Conservation (phyloP, 176 grass and related monocot species). For the Ananas comosus region DNA sequence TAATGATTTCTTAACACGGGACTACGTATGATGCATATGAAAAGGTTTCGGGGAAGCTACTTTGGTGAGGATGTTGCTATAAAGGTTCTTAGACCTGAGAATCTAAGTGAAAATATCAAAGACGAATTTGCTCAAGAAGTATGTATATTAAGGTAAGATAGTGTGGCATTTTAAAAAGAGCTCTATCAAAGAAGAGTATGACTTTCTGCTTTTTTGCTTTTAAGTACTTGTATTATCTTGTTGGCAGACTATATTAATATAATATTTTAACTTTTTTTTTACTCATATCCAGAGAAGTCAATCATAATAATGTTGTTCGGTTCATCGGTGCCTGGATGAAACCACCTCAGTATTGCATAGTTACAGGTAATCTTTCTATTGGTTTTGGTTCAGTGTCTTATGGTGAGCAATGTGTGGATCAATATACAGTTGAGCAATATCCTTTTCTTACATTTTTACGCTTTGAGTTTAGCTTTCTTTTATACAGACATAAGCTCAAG, state of each 20-base stretch:
- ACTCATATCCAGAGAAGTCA: constrained; percentile 61
- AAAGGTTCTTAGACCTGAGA: constrained; percentile 87
- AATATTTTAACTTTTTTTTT: constrained; percentile 9
- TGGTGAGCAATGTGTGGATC: neutral
- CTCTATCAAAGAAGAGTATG: neutral
- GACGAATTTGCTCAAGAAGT: constrained; percentile 95
- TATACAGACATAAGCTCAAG: neutral
- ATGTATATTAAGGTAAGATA: constrained; percentile 77
- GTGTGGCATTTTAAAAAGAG: neutral
- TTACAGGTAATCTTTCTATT: constrained; percentile 62
- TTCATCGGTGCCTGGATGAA: constrained; percentile 97
- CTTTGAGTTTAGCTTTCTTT: neutral
- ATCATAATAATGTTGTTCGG: constrained; percentile 91
- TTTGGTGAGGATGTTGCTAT: constrained; percentile 89
- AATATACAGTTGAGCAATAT: too few relatives aligned
- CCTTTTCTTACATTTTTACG: too few relatives aligned
- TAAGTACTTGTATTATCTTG: neutral
- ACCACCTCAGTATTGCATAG: constrained; percentile 77
- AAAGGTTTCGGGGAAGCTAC: constrained; percentile 88
- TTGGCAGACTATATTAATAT: neutral
- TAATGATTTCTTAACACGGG: constrained; percentile 1
- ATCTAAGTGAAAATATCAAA: constrained; percentile 77
- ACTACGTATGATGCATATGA: constrained; percentile 22
- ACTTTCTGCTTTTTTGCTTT: neutral
- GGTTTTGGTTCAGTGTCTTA: neutral